These are phyloP conservation scores for Gymnopilus dilepis DNA, from an alignment of 768 basidiomycete species.

Conservation along the genomic window DNA sequence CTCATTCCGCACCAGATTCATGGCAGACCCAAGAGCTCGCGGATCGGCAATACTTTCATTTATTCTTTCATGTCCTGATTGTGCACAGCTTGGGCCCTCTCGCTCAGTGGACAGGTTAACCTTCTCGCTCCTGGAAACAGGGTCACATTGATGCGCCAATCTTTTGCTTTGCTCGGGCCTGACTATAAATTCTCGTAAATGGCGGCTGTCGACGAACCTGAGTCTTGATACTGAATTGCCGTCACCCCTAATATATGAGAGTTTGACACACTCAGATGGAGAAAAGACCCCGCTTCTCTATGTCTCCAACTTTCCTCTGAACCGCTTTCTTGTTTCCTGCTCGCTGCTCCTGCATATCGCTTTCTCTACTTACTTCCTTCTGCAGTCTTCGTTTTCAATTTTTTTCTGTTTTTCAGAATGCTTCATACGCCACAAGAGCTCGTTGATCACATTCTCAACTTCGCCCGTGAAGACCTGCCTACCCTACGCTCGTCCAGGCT, in stretches of 20 bases:
- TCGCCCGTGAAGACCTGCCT: constrained; percentile 23
- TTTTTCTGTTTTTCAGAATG: constrained; percentile 12
- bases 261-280: not conserved
- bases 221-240: constrained; percentile 4
- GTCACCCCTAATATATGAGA: not conserved
- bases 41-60: not conserved
- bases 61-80: not conserved
- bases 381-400: not conserved
- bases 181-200: constrained; percentile 1
- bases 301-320: not conserved
- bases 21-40: not conserved
- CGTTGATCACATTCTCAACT: constrained; percentile 28
- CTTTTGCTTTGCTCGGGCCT: constrained; percentile 1
- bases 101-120: not conserved
- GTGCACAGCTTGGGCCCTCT: not conserved
- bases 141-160: not conserved
- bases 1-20: not conserved
- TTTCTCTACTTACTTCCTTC: too few relatives aligned
- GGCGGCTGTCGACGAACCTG: not conserved
- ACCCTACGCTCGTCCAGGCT: constrained; percentile 18
- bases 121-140: constrained; percentile 1
- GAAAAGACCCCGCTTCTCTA: not conserved
- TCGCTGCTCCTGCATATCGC: not conserved
- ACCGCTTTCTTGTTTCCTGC: not conserved
- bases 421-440: constrained; percentile 31